A percentile compares a stretch with the other conserved stretches of the same genome.
phyloP scores from a whole-genome alignment of 2,329 filamentous ascomycete genomes.

The Plenodomus lindquistii region DNA sequence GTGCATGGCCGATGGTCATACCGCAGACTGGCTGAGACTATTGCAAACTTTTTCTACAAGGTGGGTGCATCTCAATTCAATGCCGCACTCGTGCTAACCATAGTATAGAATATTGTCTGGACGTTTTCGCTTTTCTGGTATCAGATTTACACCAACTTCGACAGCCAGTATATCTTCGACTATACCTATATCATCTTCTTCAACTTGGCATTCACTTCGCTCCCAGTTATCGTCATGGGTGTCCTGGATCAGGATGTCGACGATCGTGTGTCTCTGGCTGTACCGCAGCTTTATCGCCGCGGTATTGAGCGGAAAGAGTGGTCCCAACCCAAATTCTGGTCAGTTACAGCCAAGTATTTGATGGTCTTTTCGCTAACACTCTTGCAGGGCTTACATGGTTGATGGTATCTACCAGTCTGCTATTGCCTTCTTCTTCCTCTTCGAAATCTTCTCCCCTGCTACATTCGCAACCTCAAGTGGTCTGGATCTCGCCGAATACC shows the following conservation, averaged over 20 bases:
- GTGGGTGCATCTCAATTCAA: conserved; percentile 43
- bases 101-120: conserved; percentile 85
- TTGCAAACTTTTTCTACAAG: conserved; percentile 99
- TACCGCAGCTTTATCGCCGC: conserved; percentile 91
- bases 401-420: conserved; percentile 95
- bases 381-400: conserved; percentile 73
- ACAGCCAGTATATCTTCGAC: conserved; percentile 95
- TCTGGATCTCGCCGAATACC: conserved; percentile 74
- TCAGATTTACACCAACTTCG: conserved; percentile 92
- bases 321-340: conserved; percentile 97
- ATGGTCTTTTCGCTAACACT: conserved; percentile 14
- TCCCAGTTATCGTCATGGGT: conserved; percentile 94
- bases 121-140: conserved; percentile 97
- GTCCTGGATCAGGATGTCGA: conserved; percentile 96
- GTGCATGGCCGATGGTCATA: conserved; percentile 94
- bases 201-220: conserved; percentile 94
- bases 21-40: conserved; percentile 85
- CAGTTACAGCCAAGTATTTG: conserved; percentile 44
- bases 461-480: conserved; percentile 74
- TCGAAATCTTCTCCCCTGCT: conserved; percentile 72
- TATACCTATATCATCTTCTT: conserved; percentile 97
- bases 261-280: conserved; percentile 88
- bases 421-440: conserved; percentile 91
- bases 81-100: conserved; percentile 26
- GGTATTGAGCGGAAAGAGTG: conserved; percentile 96